A percentile compares a stretch with the other conserved stretches of the same genome.
These are phyloP conservation scores for Calophaca sinica DNA, from an alignment of 306 rosid species.

Conservation along the genomic window DNA sequence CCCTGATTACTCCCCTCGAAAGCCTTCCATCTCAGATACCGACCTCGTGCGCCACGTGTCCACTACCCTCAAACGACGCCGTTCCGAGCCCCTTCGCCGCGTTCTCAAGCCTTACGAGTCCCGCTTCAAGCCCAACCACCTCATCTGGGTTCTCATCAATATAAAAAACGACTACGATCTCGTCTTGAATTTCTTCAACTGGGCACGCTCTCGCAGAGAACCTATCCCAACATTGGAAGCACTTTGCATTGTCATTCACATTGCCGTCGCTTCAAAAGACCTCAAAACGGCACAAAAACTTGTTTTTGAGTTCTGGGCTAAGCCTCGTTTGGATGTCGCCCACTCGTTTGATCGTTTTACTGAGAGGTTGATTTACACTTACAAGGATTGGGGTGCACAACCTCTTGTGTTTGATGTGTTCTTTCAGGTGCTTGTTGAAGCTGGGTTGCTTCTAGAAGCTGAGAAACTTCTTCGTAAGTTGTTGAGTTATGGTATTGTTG, in stretches of 20 bases:
- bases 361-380: conserved; percentile 76
- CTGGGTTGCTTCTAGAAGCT: conserved; percentile 69
- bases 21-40: conserved; percentile 63
- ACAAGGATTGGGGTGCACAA: conserved; percentile 82
- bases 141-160: conserved; percentile 78
- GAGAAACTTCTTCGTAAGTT: conserved; percentile 63
- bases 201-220: conserved; percentile 67
- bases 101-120: conserved; percentile 69
- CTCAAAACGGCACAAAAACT: conserved; percentile 67
- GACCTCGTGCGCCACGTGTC: conserved; percentile 69
- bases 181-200: conserved; percentile 70
- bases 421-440: conserved; percentile 79
- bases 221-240: conserved; percentile 61
- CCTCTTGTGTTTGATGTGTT: conserved; percentile 79
- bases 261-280: conserved; percentile 71
- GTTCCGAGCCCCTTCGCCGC: conserved; percentile 66
- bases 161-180: conserved; percentile 65
- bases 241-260: conserved; percentile 74
- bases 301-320: conserved; percentile 65
- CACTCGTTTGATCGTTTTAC: conserved; percentile 53
- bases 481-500: conserved; percentile 66
- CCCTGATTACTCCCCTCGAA: conserved; percentile 85
- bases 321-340: conserved; percentile 52
- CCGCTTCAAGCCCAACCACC: conserved; percentile 61
- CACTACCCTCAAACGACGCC: conserved; percentile 69